Percentiles rank a stretch among this genome's conserved stretches.
Conservation (phyloP, 2,329 filamentous ascomycete genomes). For the Aureobasidium sp. region DNA sequence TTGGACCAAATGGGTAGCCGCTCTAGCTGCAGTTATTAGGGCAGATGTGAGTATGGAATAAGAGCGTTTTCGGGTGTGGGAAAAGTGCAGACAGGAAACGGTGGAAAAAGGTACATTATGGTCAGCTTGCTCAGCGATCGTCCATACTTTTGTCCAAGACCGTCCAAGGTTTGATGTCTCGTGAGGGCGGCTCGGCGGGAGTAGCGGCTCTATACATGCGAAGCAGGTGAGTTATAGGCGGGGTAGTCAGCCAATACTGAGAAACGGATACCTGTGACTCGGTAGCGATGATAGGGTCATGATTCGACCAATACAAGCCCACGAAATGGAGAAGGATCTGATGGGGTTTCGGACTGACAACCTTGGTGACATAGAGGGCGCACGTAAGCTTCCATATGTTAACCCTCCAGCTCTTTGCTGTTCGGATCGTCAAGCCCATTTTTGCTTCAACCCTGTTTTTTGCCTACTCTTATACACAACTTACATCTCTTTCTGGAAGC, state of each 20-base stretch:
- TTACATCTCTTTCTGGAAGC: not conserved
- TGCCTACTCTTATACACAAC: not conserved
- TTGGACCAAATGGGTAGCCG: too few relatives aligned
- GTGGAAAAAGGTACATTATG: not conserved
- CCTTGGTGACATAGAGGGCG: constrained; percentile 11
- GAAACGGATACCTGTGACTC: not conserved
- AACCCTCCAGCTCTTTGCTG: not conserved
- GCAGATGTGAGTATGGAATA: not conserved
- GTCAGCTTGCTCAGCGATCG: not conserved
- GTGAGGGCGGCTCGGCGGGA: constrained; percentile 2
- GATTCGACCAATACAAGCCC: not conserved
- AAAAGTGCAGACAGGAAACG: not conserved
- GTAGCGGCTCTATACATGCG: not conserved
- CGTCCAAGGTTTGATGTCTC: not conserved
- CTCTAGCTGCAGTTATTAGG: not conserved
- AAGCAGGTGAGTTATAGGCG: not conserved
- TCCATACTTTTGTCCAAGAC: not conserved
- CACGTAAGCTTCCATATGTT: constrained; percentile 1
- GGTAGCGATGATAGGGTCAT: not conserved
- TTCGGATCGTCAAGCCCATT: not conserved
- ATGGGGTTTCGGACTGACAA: not conserved
- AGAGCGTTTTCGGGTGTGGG: not conserved
- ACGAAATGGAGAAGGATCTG: not conserved
- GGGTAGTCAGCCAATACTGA: not conserved
- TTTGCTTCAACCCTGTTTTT: not conserved